These are phyloP conservation scores for Kalanchoe fedtschenkoi DNA, from an alignment of 164 flowering plant species.

Conservation along the genomic window DNA sequence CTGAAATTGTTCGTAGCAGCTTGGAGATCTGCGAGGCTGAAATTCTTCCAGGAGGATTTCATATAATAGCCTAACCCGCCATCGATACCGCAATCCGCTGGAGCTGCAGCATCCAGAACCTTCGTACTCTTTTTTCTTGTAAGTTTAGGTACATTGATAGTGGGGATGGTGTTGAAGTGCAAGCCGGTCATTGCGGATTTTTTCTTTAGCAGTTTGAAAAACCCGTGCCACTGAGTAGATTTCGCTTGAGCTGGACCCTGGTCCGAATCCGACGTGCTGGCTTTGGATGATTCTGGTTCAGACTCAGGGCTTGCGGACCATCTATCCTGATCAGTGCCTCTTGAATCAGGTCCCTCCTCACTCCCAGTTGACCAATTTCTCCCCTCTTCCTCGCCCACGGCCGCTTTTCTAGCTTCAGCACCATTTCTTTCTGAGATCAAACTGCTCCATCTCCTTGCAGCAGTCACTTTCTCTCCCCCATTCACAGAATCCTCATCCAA, in stretches of 20 bases:
- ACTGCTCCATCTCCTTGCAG: too few species aligned
- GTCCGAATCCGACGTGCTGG: slow-evolving; percentile 20
- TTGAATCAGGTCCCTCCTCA: slow-evolving; percentile 31
- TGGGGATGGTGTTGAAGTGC: slow-evolving; percentile 16
- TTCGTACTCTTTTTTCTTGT: slow-evolving; percentile 13
- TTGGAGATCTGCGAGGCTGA: slow-evolving; percentile 50
- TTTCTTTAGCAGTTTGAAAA: slow-evolving; percentile 20
- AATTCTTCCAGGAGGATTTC: slow-evolving; percentile 52
- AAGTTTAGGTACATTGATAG: slow-evolving; percentile 28
- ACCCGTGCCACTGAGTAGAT: slow-evolving; percentile 15
- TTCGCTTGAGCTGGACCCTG: slow-evolving; percentile 14
- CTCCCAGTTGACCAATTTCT: not conserved
- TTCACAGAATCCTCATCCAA: not conserved
- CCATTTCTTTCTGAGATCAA: too few species aligned
- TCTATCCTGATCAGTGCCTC: slow-evolving; percentile 48
- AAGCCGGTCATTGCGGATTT: slow-evolving; percentile 17
- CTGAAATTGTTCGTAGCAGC: slow-evolving; percentile 64
- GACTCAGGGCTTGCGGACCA: slow-evolving; percentile 32
- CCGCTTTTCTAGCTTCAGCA: too few species aligned
- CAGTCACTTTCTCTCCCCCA: too few species aligned
- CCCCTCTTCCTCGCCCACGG: not conserved
- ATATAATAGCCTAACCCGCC: slow-evolving; percentile 11
- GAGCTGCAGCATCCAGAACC: slow-evolving; percentile 9
- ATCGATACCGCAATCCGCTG: not conserved
- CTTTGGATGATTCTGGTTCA: slow-evolving; percentile 28